phyloP scores from a whole-genome alignment of 805 yeast species.

The Wickerhamiella lipophila region DNA sequence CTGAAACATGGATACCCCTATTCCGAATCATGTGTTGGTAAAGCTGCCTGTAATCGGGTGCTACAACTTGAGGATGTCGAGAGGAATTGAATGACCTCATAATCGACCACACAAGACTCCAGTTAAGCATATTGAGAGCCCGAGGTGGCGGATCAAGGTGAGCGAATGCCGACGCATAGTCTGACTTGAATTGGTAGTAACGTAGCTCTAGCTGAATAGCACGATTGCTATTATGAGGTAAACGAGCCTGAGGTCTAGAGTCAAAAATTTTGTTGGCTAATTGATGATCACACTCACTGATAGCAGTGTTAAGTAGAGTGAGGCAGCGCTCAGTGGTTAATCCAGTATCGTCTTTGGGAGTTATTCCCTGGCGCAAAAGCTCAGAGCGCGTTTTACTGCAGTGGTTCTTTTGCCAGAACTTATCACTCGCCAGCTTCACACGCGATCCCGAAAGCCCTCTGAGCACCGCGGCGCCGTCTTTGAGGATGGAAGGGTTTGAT shows the following conservation, averaged over 20 bases:
- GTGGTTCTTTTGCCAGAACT: slow-evolving; percentile 6
- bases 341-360: not conserved
- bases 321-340: not conserved
- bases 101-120: not conserved
- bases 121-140: not conserved
- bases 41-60: not conserved
- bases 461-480: not conserved
- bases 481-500: not conserved
- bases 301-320: not conserved
- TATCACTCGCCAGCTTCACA: not conserved
- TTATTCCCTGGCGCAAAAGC: not conserved
- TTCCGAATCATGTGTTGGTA: not conserved
- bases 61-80: not conserved
- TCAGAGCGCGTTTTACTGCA: not conserved
- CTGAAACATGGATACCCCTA: not conserved
- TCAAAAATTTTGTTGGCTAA: not conserved
- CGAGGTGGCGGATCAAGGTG: not conserved
- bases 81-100: not conserved
- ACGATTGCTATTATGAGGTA: not conserved
- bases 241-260: no score
- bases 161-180: not conserved
- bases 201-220: not conserved
- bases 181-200: not conserved
- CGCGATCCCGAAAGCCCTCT: not conserved
- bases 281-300: not conserved